phyloP scores from a whole-genome alignment of 1,139 yeast genomes.

The Geotrichum aggregatum region DNA sequence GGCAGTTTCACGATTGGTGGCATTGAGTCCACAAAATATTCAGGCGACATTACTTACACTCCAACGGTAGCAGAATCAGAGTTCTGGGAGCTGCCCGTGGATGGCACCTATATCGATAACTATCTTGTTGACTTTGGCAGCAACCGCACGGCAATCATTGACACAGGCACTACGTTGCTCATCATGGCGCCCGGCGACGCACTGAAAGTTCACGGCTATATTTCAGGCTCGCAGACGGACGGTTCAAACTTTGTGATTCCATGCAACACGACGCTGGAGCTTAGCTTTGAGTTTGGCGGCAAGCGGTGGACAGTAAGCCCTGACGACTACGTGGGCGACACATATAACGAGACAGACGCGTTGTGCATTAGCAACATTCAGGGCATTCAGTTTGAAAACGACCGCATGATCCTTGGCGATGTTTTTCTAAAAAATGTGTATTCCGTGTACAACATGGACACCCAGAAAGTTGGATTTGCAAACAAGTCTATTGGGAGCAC shows the following conservation, averaged over 20 bases:
- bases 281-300: conserved; percentile 44
- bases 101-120: conserved; percentile 40
- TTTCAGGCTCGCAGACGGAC: conserved; percentile 50
- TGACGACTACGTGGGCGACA: conserved; percentile 14
- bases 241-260: conserved; percentile 57
- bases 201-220: conserved; percentile 48
- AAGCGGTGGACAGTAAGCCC: conserved; percentile 49
- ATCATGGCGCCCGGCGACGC: conserved; percentile 59
- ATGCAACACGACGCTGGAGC: conserved; percentile 46
- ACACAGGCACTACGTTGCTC: conserved; percentile 64
- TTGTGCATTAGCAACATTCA: conserved; percentile 66
- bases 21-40: conserved; percentile 41
- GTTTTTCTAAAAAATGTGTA: conserved; percentile 56
- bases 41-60: conserved; percentile 44
- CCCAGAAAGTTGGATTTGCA: conserved; percentile 53
- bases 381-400: conserved; percentile 41
- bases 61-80: conserved; percentile 36
- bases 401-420: conserved; percentile 59
- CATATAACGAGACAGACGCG: conserved; percentile 47
- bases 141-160: conserved; percentile 50
- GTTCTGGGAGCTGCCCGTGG: conserved; percentile 54
- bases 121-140: conserved; percentile 38
- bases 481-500: conserved; percentile 28
- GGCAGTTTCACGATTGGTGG: conserved; percentile 50
- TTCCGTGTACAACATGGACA: conserved; percentile 55